Conservation (phyloP, 768 basidiomycete species). For the Myochromella boudieri region DNA sequence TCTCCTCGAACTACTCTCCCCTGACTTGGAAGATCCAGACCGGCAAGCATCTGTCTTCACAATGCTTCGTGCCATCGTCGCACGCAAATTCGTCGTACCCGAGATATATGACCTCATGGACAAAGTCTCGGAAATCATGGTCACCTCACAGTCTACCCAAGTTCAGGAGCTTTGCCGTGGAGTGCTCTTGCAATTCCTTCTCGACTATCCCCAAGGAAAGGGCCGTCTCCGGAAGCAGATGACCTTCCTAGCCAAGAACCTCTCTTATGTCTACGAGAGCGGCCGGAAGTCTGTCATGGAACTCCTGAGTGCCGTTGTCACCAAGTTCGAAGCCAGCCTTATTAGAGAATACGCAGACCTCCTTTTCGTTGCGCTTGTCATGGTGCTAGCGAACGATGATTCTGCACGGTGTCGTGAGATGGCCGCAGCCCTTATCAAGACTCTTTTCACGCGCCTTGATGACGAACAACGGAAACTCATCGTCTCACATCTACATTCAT, state of each 20-base stretch:
- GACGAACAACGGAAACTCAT: slow-evolving; percentile 54
- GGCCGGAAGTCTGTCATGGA: slow-evolving; percentile 95
- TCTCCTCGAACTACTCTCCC: slow-evolving; percentile 80
- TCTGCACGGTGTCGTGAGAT: slow-evolving; percentile 87
- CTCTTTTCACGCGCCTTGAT: slow-evolving; percentile 68
- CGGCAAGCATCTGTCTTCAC: slow-evolving; percentile 87
- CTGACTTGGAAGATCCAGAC: slow-evolving; percentile 87
- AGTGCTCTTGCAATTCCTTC: slow-evolving; percentile 87
- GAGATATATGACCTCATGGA: slow-evolving; percentile 99
- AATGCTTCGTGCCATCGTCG: slow-evolving; percentile 86
- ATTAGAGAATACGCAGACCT: slow-evolving; percentile 82
- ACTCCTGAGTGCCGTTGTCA: slow-evolving; percentile 77
- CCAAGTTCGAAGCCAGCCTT: slow-evolving; percentile 78
- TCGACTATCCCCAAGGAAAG: slow-evolving; percentile 97
- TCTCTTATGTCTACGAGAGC: slow-evolving; percentile 87
- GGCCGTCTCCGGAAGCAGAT: slow-evolving; percentile 86
- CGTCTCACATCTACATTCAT: slow-evolving; percentile 72
- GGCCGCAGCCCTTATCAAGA: slow-evolving; percentile 82
- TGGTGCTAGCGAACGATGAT: slow-evolving; percentile 93
- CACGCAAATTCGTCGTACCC: slow-evolving; percentile 88
- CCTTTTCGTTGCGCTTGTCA: slow-evolving; percentile 87
- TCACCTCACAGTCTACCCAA: slow-evolving; percentile 87
- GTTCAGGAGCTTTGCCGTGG: slow-evolving; percentile 92
- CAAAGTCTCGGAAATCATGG: slow-evolving; percentile 85
- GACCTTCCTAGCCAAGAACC: slow-evolving; percentile 88